Evolutionary conservation across 257 asterid species (phyloP).

Genomic region (Scutellaria barbata): DNA sequence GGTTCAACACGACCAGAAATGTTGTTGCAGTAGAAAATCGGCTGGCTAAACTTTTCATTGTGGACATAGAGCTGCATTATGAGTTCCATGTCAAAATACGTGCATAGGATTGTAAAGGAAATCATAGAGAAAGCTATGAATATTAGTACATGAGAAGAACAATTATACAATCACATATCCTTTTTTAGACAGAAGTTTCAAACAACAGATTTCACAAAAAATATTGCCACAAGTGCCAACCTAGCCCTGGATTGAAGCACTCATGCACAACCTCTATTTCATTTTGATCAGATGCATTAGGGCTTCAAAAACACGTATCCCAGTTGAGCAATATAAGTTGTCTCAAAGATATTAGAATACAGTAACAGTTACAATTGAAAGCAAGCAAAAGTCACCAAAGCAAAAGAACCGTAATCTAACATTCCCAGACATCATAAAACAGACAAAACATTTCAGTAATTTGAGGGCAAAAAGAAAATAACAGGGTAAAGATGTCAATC

Average conservation of each 20-base stretch:
- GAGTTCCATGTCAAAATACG: slow-evolving; percentile 24
- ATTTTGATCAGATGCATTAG: background rate
- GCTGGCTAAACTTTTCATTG: slow-evolving; percentile 84
- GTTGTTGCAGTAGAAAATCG: slow-evolving; percentile 89
- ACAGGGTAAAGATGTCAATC: background rate
- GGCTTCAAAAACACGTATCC: background rate
- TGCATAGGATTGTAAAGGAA: slow-evolving; percentile 1
- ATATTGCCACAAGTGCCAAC: background rate
- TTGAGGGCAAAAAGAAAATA: background rate
- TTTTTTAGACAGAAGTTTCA: background rate
- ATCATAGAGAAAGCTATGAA: slow-evolving; percentile 5
- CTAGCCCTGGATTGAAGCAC: background rate
- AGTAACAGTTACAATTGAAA: background rate
- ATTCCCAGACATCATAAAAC: background rate
- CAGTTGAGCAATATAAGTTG: no score
- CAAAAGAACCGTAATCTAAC: background rate
- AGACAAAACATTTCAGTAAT: background rate
- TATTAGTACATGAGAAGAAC: background rate
- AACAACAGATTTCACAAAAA: background rate
- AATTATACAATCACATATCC: background rate
- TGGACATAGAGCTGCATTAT: slow-evolving; percentile 73
- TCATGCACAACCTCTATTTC: background rate
- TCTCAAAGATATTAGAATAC: no score
- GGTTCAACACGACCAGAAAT: slow-evolving; percentile 85
- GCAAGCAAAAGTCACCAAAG: background rate